Percentiles rank a stretch among this genome's conserved stretches.
Evolutionary conservation across 495 filamentous ascomycete genomes (phyloP).

Genomic region (Hypomontagnella submonticulosa): DNA sequence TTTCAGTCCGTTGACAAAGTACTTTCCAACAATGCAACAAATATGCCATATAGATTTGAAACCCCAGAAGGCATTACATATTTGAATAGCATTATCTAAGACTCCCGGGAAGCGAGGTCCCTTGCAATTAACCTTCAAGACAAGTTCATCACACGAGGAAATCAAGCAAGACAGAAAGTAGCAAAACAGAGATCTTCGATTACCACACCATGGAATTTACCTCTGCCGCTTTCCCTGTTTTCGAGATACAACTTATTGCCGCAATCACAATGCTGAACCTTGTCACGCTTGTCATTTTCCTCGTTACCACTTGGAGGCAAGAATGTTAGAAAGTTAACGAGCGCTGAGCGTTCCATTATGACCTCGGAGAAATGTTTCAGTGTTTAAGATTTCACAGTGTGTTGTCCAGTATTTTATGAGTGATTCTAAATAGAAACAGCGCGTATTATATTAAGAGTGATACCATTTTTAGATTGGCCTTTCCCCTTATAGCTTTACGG

Average conservation of each 20-base stretch:
- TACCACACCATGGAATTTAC: slow-evolving; percentile 18
- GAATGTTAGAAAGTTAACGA: neutral
- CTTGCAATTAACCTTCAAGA: neutral
- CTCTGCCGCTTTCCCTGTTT: neutral
- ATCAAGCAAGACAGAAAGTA: neutral
- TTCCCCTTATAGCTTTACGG: too few species aligned
- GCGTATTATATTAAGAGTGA: too few species aligned
- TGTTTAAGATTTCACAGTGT: neutral
- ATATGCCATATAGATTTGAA: too few species aligned
- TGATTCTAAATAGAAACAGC: too few species aligned
- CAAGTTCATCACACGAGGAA: neutral
- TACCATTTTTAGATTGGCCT: too few species aligned
- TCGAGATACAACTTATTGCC: slow-evolving; percentile 35
- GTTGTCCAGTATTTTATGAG: too few species aligned
- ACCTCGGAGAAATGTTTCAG: neutral
- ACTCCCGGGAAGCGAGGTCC: too few species aligned
- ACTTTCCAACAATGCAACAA: too few species aligned
- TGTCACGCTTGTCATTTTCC: slow-evolving; percentile 17
- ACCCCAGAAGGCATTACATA: too few species aligned
- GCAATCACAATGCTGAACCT: slow-evolving; percentile 21
- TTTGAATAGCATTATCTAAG: too few species aligned
- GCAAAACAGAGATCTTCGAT: neutral
- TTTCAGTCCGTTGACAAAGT: too few species aligned
- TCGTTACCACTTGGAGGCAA: slow-evolving; percentile 8
- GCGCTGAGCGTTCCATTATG: neutral